Evolutionary conservation across 768 basidiomycete genomes (phyloP).

Genomic region (Tulasnella sp.): DNA sequence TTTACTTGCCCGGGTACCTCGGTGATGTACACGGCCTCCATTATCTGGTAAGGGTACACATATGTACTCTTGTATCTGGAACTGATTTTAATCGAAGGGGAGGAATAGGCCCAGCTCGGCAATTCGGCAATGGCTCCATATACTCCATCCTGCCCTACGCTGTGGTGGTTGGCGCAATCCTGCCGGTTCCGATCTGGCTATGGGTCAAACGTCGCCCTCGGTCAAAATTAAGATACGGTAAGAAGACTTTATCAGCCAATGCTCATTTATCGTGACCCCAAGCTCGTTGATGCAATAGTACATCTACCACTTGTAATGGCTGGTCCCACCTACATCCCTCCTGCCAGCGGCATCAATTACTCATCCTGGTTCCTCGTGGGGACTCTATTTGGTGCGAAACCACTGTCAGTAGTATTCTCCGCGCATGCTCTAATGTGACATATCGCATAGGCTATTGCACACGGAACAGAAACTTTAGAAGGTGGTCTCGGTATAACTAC

Average conservation of each 20-base stretch:
- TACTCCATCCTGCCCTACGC: constrained; percentile 33
- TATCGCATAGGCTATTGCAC: constrained; percentile 27
- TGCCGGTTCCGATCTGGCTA: constrained; percentile 33
- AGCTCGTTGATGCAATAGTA: too few species aligned
- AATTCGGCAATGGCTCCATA: constrained; percentile 28
- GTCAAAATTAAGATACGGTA: constrained; percentile 27
- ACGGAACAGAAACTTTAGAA: constrained; percentile 30
- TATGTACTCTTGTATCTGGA: neutral
- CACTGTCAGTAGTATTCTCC: neutral
- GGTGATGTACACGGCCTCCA: constrained; percentile 23
- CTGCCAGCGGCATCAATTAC: constrained; percentile 37
- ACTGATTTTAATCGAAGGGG: constrained; percentile 26
- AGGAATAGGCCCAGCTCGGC: constrained; percentile 32
- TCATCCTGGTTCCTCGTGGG: constrained; percentile 32
- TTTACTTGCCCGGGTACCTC: too few species aligned
- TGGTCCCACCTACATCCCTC: constrained; percentile 31
- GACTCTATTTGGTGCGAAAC: constrained; percentile 32
- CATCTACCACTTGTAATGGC: constrained; percentile 34
- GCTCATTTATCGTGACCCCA: too few species aligned
- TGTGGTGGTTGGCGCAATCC: constrained; percentile 28
- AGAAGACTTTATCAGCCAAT: too few species aligned
- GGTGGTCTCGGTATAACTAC: constrained; percentile 44
- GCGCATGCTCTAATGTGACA: neutral
- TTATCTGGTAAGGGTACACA: constrained; percentile 29
- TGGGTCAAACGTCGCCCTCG: constrained; percentile 26